Evolutionary conservation across 73 alveolate species (phyloP), one percentile per base, ranked within the genome.

Genomic region (Halteria grandinella): DNA sequence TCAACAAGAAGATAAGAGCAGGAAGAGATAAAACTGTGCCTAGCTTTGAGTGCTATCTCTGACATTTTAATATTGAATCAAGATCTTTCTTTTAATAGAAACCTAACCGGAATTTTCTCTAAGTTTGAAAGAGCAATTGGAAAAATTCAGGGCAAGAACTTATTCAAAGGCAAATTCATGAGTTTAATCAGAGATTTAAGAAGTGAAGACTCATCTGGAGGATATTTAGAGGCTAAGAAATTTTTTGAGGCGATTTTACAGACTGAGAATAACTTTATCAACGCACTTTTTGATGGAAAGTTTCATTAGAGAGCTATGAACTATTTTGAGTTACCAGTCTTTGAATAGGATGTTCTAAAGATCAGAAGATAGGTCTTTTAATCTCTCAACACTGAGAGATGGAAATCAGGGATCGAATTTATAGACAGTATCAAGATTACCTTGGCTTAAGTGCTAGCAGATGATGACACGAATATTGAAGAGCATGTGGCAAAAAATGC

Each of bases 11-110:
- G 93, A 63, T 39, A 92, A 21, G 86, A 72, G n/a, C 62, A 86
- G 14, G 95, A 88, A 78, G 95, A 88, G 52, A 69, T 70, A 29
- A 60, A 86, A 47, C 85, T 88, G 25, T 77, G 88, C 23, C 50
- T 81, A 11, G 52, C 74, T 17, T 34, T 88, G 6, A 48, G 93
- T 37, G 85, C 86, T 0, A 0, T 88, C 28, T 32, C 91, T 27
- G 93, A 88, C 86, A 52, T 88, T 7, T 66, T 85, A 41, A 85
- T 88, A 0, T 40, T 88, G 18, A 85, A 85, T 63, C 58, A 66
- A 15, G 93, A 88, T 85, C 23, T 88, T 40, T 6, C 78, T 5
- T 62, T 62, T 25, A 62, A 62, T 31, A 62, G 78, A 23, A 40
- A 62, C 23, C 78, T 62, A 1, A 62, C 36, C 41, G 36, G 43